These are phyloP conservation scores for Trichoderma simmonsii DNA, from an alignment of 2,329 filamentous ascomycete species.

Conservation along the genomic window DNA sequence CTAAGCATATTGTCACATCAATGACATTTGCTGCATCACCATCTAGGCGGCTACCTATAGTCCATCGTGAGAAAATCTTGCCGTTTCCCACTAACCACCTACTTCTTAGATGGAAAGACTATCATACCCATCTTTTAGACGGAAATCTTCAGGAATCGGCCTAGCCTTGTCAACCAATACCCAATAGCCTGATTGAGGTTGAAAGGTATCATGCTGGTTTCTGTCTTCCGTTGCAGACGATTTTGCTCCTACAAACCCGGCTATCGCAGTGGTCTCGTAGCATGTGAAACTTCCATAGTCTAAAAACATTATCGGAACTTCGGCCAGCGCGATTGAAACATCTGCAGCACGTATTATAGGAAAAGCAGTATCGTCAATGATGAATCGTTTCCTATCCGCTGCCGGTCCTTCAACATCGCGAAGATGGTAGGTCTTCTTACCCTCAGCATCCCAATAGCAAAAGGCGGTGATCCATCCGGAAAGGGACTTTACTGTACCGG, in stretches of 20 bases:
- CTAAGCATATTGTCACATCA: background rate
- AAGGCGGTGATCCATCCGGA: conserved; percentile 23
- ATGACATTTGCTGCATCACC: background rate
- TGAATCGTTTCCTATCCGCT: background rate
- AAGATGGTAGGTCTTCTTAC: background rate
- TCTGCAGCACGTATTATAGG: background rate
- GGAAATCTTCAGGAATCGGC: background rate
- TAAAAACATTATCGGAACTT: background rate
- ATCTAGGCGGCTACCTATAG: background rate
- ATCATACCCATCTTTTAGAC: background rate
- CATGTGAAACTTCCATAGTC: background rate
- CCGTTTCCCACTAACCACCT: background rate
- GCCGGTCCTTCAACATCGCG: background rate
- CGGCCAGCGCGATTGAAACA: background rate
- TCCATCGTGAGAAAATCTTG: background rate
- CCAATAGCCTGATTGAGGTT: conserved; percentile 2
- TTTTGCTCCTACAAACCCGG: background rate
- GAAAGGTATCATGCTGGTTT: background rate
- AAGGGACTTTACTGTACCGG: background rate
- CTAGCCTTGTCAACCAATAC: background rate
- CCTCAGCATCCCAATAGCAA: conserved; percentile 15
- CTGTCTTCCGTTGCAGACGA: background rate
- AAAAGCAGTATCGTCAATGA: background rate
- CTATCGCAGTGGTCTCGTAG: background rate
- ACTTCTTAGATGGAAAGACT: background rate